A percentile compares a stretch with the other conserved stretches of the same genome.
phyloP scores from a whole-genome alignment of 768 basidiomycete genomes.

The Boletus subparvulus region DNA sequence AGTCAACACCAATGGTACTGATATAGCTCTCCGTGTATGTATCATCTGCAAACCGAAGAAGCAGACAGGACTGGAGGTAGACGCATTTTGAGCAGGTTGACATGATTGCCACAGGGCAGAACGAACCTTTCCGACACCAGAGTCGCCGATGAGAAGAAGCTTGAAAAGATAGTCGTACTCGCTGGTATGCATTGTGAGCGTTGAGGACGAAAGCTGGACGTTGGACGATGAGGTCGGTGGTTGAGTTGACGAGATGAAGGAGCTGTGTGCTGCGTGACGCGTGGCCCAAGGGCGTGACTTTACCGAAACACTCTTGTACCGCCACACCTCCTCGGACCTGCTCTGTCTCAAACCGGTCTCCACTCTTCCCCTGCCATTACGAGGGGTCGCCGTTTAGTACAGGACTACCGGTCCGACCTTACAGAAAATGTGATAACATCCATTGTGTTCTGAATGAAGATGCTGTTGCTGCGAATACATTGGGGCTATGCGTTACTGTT shows the following conservation, averaged over 20 bases:
- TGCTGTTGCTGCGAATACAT: neutral
- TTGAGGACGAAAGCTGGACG: constrained; percentile 18
- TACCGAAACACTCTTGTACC: constrained; percentile 20
- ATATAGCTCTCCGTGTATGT: constrained; percentile 98
- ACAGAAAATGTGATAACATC: neutral
- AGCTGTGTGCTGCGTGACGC: constrained; percentile 34
- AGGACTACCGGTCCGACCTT: neutral
- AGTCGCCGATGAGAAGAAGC: constrained; percentile 92
- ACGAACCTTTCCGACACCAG: constrained; percentile 89
- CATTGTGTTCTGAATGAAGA: neutral
- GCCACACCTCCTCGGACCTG: constrained; percentile 21
- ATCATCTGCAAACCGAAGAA: constrained; percentile 93
- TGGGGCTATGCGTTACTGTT: too few species aligned
- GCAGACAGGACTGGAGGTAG: constrained; percentile 77
- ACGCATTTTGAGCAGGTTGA: constrained; percentile 24
- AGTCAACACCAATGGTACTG: constrained; percentile 97
- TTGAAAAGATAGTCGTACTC: constrained; percentile 97
- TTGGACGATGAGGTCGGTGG: constrained; percentile 34
- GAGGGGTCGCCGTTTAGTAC: neutral
- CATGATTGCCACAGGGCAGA: constrained; percentile 13
- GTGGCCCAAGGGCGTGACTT: constrained; percentile 31
- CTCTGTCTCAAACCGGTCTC: constrained; percentile 3
- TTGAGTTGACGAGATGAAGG: constrained; percentile 36
- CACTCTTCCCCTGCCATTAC: neutral
- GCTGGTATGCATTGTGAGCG: constrained; percentile 75